These are phyloP conservation scores for Plantago elongata DNA, from an alignment of 257 asterid species.

Conservation along the genomic window DNA sequence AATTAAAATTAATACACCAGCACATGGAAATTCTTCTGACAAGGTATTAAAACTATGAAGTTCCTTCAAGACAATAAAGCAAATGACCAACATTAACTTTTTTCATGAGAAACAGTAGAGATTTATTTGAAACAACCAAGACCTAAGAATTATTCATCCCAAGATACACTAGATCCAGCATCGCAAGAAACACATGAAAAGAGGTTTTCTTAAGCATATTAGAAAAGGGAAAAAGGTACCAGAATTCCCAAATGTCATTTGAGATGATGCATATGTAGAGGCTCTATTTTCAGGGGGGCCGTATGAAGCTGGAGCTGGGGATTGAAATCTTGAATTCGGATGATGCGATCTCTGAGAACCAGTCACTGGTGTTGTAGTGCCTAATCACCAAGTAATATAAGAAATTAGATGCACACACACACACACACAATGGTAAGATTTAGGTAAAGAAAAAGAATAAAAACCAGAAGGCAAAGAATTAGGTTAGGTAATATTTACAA, in stretches of 20 bases:
- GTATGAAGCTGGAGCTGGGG: constrained; percentile 64
- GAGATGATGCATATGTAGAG: constrained; percentile 32
- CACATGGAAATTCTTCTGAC: too few species aligned
- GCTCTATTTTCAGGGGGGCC: constrained; percentile 44
- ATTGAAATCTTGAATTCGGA: constrained; percentile 54
- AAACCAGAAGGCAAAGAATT: too few species aligned
- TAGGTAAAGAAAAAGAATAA: too few species aligned
- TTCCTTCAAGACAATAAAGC: neutral
- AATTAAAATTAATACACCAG: neutral
- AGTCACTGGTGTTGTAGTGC: constrained; percentile 26
- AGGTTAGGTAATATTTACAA: too few species aligned
- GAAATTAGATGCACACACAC: neutral
- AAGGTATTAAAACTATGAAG: neutral
- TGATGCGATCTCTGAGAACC: constrained; percentile 41
- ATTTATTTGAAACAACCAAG: neutral
- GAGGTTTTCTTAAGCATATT: constrained; percentile 1
- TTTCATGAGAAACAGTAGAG: neutral
- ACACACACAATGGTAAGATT: too few species aligned
- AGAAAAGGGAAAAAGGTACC: constrained; percentile 24
- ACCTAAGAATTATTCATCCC: neutral
- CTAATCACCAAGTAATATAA: constrained; percentile 28
- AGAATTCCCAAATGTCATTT: constrained; percentile 40
- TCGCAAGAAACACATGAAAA: constrained; percentile 3
- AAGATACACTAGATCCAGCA: constrained; percentile 7
- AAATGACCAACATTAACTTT: neutral